A percentile compares a stretch with the other conserved stretches of the same genome.
These are phyloP conservation scores for Arthrobotrys sinensis DNA, from an alignment of 2,329 filamentous ascomycete genomes.

Conservation along the genomic window DNA sequence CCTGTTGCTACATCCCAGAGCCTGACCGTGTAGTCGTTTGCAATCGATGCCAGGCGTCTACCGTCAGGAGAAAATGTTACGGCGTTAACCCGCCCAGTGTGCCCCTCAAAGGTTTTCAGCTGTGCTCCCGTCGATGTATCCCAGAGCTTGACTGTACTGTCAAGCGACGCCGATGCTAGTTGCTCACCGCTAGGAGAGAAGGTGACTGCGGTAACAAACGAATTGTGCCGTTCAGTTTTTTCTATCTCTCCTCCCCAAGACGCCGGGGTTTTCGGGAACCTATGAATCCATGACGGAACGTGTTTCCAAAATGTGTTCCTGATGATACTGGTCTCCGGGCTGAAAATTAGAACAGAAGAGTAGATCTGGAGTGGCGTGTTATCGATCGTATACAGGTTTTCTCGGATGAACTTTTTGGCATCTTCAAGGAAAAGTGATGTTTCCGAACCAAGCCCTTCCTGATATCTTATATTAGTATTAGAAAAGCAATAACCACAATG, in stretches of 20 bases:
- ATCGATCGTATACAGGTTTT: neutral
- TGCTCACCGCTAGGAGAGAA: conserved; percentile 1
- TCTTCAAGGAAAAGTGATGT: neutral
- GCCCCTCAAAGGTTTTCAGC: neutral
- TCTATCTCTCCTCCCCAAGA: conserved; percentile 5
- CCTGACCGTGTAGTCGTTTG: neutral
- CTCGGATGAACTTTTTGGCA: conserved; percentile 5
- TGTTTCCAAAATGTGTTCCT: neutral
- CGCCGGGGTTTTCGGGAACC: neutral
- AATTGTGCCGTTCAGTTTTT: neutral
- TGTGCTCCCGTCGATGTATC: conserved; percentile 3
- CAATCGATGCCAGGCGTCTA: conserved; percentile 2
- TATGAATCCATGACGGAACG: conserved; percentile 3
- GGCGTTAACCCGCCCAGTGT: neutral
- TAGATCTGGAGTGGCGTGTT: conserved; percentile 25
- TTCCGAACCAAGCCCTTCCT: neutral
- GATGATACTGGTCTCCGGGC: neutral
- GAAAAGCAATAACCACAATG: neutral
- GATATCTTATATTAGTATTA: neutral
- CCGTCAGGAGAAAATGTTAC: conserved; percentile 20
- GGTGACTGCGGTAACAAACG: neutral
- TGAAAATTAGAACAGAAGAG: conserved; percentile 15
- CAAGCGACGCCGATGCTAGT: neutral
- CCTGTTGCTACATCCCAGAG: conserved; percentile 15
- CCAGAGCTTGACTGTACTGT: neutral